Evolutionary conservation across 805 yeast species (phyloP), one percentile per base, ranked within the genome.

Genomic region (Pichia cabralensis): DNA sequence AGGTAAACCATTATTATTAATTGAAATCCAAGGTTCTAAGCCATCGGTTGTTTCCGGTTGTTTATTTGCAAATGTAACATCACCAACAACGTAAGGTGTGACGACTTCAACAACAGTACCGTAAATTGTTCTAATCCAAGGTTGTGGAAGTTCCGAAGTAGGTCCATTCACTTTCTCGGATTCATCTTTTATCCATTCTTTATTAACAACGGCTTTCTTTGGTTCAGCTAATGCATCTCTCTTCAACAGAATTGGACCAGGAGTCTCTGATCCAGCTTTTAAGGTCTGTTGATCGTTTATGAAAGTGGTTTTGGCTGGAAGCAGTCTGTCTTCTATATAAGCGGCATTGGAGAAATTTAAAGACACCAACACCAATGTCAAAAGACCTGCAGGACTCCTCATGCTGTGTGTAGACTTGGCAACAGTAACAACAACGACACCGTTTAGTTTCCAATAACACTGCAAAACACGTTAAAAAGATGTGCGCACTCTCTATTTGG

Each of bases 1-100:
- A 35, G 95, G 94, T 8, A 67, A 55, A 13, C 95, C 96, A 41
- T 78, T 73, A 42, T 78, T 76, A 39, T 84, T 70, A 49, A 85
- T 63, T 2, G 84, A 71, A 26, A 85, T 63, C 96, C 96, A 85
- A 8, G 84, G 85, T 39, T 74, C 76, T 43, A 84, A 67, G 8
- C 81, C 79, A 44, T 76, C 64, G 5, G 84, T 71, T 1, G 67
- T 59, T 1, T 64, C 62, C 3, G 94, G 85, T 0, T 89, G 84
- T 41, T 79, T 77, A 19, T 76, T 74, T 36, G 69, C 64, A 51
- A 76, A 70, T 0, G 82, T 75, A 40, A 77, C 71, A 14, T 79
- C 79, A 11, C 66, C 78, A 42, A 76, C 65, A 16, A 74, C 74
- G 0, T 80, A 71, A 4, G 84, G 84, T 1, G 67, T 63, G 20